Percentiles rank a stretch among this genome's conserved stretches.
Conservation (phyloP, 2,329 filamentous ascomycete genomes). For the Sarocladium kiliense region DNA sequence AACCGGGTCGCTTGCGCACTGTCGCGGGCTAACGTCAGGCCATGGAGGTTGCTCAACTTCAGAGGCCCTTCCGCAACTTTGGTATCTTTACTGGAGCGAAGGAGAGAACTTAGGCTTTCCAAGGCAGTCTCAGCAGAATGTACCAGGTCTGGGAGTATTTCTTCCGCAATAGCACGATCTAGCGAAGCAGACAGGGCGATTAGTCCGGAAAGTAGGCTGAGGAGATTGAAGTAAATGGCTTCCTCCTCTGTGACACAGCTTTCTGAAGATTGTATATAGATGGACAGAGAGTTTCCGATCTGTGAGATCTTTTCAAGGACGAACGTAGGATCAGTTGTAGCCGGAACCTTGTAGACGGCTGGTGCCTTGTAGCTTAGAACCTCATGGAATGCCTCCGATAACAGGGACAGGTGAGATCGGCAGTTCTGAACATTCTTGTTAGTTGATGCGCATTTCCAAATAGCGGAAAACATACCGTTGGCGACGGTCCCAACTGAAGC, state of each 20-base stretch:
- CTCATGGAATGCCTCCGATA: conserved; percentile 48
- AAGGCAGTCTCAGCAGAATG: conserved; percentile 20
- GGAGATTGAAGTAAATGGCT: conserved; percentile 35
- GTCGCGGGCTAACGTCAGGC: conserved; percentile 32
- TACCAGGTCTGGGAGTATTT: conserved; percentile 21
- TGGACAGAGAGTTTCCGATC: conserved; percentile 36
- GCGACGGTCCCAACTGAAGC: conserved; percentile 44
- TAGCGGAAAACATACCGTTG: conserved; percentile 37
- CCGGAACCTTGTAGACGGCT: conserved; percentile 43
- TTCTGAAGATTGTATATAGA: conserved; percentile 27
- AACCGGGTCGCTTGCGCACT: conserved; percentile 27
- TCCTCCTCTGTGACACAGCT: conserved; percentile 36
- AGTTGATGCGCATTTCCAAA: conserved; percentile 10
- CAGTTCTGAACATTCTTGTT: conserved; percentile 31
- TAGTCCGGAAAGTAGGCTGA: conserved; percentile 35
- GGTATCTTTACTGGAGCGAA: conserved; percentile 11
- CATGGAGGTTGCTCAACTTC: conserved; percentile 29
- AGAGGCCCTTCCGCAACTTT: conserved; percentile 12
- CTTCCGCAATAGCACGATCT: conserved; percentile 17
- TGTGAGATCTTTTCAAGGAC: conserved; percentile 35
- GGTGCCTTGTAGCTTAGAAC: conserved; percentile 42
- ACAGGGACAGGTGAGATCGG: conserved; percentile 42
- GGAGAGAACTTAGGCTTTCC: conserved; percentile 18
- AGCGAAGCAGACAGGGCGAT: conserved; percentile 23
- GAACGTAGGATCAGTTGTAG: conserved; percentile 38